phyloP scores from a whole-genome alignment of 331 rosid species.

The Cucumis variabilis region DNA sequence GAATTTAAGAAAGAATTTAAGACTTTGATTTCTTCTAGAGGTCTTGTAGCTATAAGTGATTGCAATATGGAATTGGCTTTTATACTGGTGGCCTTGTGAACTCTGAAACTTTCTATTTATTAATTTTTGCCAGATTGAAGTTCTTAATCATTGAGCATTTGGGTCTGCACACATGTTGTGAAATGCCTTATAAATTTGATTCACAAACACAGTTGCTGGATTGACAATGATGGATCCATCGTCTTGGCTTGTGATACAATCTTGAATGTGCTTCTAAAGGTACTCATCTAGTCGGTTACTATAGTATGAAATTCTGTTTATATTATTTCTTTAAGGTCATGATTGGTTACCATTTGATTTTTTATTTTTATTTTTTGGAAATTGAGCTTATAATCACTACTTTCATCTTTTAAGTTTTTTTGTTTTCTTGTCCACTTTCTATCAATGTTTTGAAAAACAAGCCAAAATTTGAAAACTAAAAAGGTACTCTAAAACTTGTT shows the following conservation, averaged over 20 bases:
- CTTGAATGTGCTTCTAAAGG: constrained; percentile 85
- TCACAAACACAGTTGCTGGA: too few species aligned
- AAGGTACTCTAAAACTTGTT: background rate
- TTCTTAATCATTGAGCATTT: constrained; percentile 32
- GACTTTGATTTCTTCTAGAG: constrained; percentile 69
- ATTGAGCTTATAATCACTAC: too few species aligned
- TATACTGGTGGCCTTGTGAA: background rate
- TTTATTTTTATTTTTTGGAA: too few species aligned
- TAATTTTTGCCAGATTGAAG: background rate
- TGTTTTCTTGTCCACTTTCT: too few species aligned
- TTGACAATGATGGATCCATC: too few species aligned
- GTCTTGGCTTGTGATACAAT: constrained; percentile 90
- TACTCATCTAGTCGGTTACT: constrained; percentile 38
- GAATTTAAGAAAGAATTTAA: constrained; percentile 89
- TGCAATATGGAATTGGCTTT: background rate
- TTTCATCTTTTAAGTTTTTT: too few species aligned
- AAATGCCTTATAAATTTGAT: too few species aligned
- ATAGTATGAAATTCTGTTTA: background rate
- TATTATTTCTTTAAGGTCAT: too few species aligned
- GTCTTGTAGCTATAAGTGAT: constrained; percentile 71
- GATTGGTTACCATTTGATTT: too few species aligned
- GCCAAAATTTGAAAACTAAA: too few species aligned
- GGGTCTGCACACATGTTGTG: too few species aligned
- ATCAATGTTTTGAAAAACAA: too few species aligned
- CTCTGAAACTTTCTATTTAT: constrained; percentile 7